A percentile compares a stretch with the other conserved stretches of the same genome.
These are phyloP conservation scores for Aureobasidium sp. DNA, from an alignment of 2,329 filamentous ascomycete species.

Conservation along the genomic window DNA sequence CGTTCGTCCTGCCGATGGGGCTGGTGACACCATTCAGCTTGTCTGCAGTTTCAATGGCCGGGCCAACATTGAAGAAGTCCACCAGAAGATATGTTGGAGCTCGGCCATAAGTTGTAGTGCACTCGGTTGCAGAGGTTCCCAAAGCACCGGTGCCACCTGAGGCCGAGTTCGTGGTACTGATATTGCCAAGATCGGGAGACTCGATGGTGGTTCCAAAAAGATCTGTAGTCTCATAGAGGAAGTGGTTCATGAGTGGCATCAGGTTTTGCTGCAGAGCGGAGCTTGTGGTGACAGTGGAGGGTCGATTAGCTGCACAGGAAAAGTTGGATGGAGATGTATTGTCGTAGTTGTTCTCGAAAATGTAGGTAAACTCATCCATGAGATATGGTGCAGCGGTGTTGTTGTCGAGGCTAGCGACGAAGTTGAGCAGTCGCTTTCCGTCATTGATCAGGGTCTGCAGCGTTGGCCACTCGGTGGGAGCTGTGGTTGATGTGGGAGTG, in stretches of 20 bases:
- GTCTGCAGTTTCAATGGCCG: slow-evolving; percentile 64
- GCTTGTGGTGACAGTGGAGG: slow-evolving; percentile 42
- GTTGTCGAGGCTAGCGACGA: slow-evolving; percentile 50
- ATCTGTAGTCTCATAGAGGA: slow-evolving; percentile 56
- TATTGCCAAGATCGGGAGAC: slow-evolving; percentile 54
- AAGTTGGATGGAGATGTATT: slow-evolving; percentile 57
- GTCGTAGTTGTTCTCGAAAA: slow-evolving; percentile 69
- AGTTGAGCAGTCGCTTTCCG: slow-evolving; percentile 60
- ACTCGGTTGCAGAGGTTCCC: slow-evolving; percentile 44
- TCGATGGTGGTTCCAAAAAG: slow-evolving; percentile 45
- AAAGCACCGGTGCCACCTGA: slow-evolving; percentile 49
- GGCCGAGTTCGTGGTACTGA: slow-evolving; percentile 60
- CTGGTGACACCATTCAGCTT: slow-evolving; percentile 52
- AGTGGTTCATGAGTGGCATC: slow-evolving; percentile 74
- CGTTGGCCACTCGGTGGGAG: slow-evolving; percentile 57
- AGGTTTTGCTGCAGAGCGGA: slow-evolving; percentile 51
- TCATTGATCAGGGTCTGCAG: slow-evolving; percentile 61
- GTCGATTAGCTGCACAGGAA: slow-evolving; percentile 65
- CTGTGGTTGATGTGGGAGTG: slow-evolving; percentile 41
- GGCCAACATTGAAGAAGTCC: slow-evolving; percentile 71
- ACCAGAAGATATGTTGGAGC: slow-evolving; percentile 69
- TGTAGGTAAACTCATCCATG: slow-evolving; percentile 55
- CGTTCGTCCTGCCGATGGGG: slow-evolving; percentile 37
- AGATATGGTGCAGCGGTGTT: slow-evolving; percentile 48
- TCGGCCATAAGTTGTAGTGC: slow-evolving; percentile 51